Evolutionary conservation across 148 eudicot species (phyloP).

Genomic region (Limonium bicolor): DNA sequence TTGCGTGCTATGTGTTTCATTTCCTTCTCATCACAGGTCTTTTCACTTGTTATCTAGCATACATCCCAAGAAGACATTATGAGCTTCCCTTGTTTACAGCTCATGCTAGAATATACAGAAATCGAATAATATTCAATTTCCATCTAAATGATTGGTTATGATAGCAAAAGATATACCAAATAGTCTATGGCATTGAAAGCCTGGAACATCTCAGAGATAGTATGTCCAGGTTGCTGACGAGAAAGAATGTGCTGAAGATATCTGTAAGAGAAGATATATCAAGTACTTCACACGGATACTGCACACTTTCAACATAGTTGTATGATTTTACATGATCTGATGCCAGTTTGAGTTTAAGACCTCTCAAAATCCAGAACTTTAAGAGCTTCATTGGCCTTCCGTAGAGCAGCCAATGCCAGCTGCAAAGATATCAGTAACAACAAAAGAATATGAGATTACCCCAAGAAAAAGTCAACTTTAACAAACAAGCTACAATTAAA

Average conservation of each 20-base stretch:
- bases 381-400: slow-evolving; percentile 46
- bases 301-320: not conserved
- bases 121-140: not conserved
- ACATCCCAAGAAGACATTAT: not conserved
- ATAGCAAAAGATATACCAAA: slow-evolving; percentile 24
- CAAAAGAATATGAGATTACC: no score
- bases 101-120: not conserved
- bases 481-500: no score
- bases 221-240: slow-evolving; percentile 43
- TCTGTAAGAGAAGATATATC: slow-evolving; percentile 23
- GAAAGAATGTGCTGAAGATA: slow-evolving; percentile 52
- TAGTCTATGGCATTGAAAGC: slow-evolving; percentile 47
- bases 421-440: slow-evolving; percentile 16
- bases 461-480: no score
- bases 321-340: slow-evolving; percentile 4
- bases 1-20: slow-evolving; percentile 76
- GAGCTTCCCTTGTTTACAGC: not conserved
- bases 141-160: not conserved
- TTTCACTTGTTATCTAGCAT: slow-evolving; percentile 48
- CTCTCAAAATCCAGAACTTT: slow-evolving; percentile 68
- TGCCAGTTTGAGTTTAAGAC: slow-evolving; percentile 14
- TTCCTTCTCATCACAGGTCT: slow-evolving; percentile 38
- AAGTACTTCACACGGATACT: not conserved
- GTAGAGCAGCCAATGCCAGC: slow-evolving; percentile 86
- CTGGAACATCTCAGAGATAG: slow-evolving; percentile 38